Percentiles rank a stretch among this genome's conserved stretches.
Conservation (phyloP, 2,329 filamentous ascomycete genomes). For the Hymenotorrendiella dingleyae region DNA sequence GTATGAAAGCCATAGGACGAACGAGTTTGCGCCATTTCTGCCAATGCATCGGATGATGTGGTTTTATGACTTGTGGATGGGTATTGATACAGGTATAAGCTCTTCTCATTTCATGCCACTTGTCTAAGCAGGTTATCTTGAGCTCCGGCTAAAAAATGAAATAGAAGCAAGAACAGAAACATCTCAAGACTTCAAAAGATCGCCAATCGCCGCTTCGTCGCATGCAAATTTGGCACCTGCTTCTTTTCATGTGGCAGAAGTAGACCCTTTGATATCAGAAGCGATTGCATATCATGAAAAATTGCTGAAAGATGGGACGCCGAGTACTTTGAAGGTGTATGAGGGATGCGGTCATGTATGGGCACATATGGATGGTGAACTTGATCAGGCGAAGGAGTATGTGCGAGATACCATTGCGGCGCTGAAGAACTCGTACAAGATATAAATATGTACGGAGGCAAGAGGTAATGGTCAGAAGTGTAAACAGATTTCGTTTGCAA, state of each 20-base stretch:
- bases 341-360: slow-evolving; percentile 34
- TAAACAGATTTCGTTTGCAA: too few species aligned
- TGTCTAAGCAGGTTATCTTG: not conserved
- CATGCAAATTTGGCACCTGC: slow-evolving; percentile 32
- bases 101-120: not conserved
- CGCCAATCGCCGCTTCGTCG: slow-evolving; percentile 31
- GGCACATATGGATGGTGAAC: slow-evolving; percentile 31
- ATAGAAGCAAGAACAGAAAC: slow-evolving; percentile 17
- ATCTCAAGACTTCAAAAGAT: slow-evolving; percentile 30
- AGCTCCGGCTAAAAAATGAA: not conserved
- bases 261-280: slow-evolving; percentile 33
- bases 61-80: slow-evolving; percentile 35
- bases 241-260: slow-evolving; percentile 31
- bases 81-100: slow-evolving; percentile 23
- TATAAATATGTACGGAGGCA: not conserved
- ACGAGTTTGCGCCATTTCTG: slow-evolving; percentile 32
- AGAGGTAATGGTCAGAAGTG: not conserved
- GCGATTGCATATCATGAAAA: slow-evolving; percentile 31
- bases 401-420: slow-evolving; percentile 27
- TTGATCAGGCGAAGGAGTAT: slow-evolving; percentile 31
- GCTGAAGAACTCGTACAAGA: slow-evolving; percentile 11
- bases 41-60: slow-evolving; percentile 32
- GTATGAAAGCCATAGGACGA: slow-evolving; percentile 30
- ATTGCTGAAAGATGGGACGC: slow-evolving; percentile 28
- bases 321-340: slow-evolving; percentile 32